Conservation (phyloP, 495 filamentous ascomycete genomes). For the Peziza echinospora region DNA sequence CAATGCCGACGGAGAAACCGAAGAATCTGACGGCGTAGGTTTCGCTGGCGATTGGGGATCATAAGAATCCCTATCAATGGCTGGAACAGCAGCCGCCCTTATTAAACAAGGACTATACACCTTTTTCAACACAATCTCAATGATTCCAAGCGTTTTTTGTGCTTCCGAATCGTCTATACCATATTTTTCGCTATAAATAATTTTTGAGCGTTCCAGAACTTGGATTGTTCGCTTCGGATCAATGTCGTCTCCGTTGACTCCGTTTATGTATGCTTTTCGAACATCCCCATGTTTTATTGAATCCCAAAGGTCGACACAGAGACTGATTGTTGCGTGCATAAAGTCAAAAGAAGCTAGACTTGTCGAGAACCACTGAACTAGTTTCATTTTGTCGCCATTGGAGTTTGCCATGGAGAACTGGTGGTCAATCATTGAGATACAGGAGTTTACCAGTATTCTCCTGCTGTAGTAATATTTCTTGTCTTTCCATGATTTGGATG, state of each 20-base stretch:
- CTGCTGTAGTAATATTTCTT: slow-evolving; percentile 60
- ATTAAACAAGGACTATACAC: too few relatives aligned
- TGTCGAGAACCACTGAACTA: slow-evolving; percentile 51
- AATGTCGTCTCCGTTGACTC: not conserved
- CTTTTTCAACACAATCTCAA: slow-evolving; percentile 1
- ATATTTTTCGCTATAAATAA: slow-evolving; percentile 10
- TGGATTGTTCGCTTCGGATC: slow-evolving; percentile 8
- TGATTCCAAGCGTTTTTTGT: not conserved
- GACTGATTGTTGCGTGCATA: slow-evolving; percentile 69
- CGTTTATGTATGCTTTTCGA: slow-evolving; percentile 3
- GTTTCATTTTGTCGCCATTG: slow-evolving; percentile 41
- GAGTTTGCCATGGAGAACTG: slow-evolving; percentile 59
- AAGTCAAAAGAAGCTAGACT: slow-evolving; percentile 66
- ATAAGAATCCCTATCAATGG: too few relatives aligned
- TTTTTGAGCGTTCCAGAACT: slow-evolving; percentile 9
- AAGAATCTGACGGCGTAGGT: too few relatives aligned
- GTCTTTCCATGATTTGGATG: slow-evolving; percentile 45
- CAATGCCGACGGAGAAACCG: too few relatives aligned
- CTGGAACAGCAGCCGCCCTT: too few relatives aligned
- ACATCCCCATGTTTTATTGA: slow-evolving; percentile 7
- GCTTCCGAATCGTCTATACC: slow-evolving; percentile 1
- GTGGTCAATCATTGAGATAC: slow-evolving; percentile 50
- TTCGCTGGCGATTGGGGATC: too few relatives aligned
- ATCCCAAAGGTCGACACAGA: slow-evolving; percentile 47
- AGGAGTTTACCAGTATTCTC: slow-evolving; percentile 59